Base-by-base conservation (phyloP, 129 eudicot genomes). In the Lactuca sativa region DNA sequence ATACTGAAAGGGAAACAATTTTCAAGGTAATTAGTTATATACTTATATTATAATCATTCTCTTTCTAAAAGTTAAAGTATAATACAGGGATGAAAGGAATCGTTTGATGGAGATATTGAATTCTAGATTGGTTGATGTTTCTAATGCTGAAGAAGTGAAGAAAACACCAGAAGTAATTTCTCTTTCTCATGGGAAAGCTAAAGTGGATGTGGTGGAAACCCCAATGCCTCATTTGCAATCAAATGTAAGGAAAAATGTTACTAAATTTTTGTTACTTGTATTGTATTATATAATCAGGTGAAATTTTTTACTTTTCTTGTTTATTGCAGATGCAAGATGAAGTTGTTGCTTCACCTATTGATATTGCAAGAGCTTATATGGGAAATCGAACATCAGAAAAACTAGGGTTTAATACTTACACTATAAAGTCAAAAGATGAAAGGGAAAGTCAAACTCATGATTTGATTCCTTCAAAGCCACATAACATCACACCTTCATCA, bases 311-410 rank as follows among this genome's bases (percentile, higher is more conserved):
- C n/a, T n/a, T n/a, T n/a, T n/a, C n/a, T n/a, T n/a, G n/a, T n/a
- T n/a, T n/a, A n/a, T n/a, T n/a, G n/a, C 83, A 92, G 95, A 75
- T 84, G 60, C 77, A 55, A 55, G 89, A 81, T 70, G 88, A 76
- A 61, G 84, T 85, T 64, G 80, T 66, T 78, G 91, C 96, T 48
- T 92, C 98, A 60, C 98, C 98, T 33, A 72, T 89, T 52, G 98
- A 92, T 78, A 69, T 92, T 72, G 98, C 98, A 55, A 86, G 85
- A 74, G 95, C 98, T 66, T 92, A 86, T 68, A 92, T 92, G 98
- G 90, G 95, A 74, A 73, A 74, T 43, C 91, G 92, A 43, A 64
- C 78, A 18, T 70, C 90, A 33, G 96, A 83, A 47, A 47, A 47
- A 53, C 38, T 43, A 66, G 88, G 92, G 65, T 73, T 67, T 51